Evolutionary conservation across 495 filamentous ascomycete species (phyloP), one percentile per base, ranked within the genome.

Genomic region (Lepraria neglecta): DNA sequence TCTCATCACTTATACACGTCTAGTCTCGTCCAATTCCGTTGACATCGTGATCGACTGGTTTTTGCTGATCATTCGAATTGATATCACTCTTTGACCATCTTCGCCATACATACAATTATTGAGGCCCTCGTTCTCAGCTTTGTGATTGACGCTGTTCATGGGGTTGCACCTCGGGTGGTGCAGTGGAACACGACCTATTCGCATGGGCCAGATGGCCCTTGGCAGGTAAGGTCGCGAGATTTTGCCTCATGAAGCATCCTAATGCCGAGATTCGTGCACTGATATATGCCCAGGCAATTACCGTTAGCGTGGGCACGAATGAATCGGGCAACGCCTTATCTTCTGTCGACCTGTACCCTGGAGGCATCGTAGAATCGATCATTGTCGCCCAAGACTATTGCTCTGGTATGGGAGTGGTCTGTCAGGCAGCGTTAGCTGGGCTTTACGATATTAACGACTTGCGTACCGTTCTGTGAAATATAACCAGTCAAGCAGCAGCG

Each of bases 271-370:
- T 52, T n/a, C 17, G n/a, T 27, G 48, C 14, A n/a, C 15, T 52
- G 11, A 52, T 31, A 17, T 9, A 52, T 30, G 27, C 12, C 27
- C 38, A 45, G 47, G 62, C 31, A 27, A 43, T 60, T 17, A 51
- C 60, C 21, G 56, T 63, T 19, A 27, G 31, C 12, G 59, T 62
- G 12, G 56, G 56, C 10, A 54, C 55, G 43, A 47, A 59, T 31
- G 27, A 28, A 14, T 19, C 52, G 14, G 64, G 64, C 14, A 43
- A 62, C 7, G 43, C 64, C 11, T n/a, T 46, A 10, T 50, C 44
- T 21, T 38, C 42, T 0, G 46, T 62, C 14, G 55, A 59, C 46
- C 45, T 65, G 0, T 53, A 44, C 28, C 62, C 56, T n/a, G 62
- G 62, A 9, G 54, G 33, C 24, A 30, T 54, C 17, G 46, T 27